These are phyloP conservation scores for Hypoxylon sp. DNA, from an alignment of 2,329 filamentous ascomycete genomes.

Conservation along the genomic window DNA sequence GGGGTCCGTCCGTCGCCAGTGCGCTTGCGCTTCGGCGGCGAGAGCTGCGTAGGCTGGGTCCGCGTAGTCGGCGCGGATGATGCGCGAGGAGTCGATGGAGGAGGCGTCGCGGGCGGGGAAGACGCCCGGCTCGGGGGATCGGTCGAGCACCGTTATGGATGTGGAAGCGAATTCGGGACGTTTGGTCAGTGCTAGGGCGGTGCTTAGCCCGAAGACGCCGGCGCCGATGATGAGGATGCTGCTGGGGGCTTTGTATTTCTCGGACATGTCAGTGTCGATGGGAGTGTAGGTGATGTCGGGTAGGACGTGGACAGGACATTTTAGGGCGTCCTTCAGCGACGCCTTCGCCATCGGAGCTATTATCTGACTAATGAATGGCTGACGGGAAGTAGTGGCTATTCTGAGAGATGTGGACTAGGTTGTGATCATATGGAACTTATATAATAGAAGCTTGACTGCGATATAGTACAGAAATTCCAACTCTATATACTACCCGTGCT, in stretches of 20 bases:
- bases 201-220: constrained; percentile 61
- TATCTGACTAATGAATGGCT: constrained; percentile 1
- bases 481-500: background rate
- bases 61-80: constrained; percentile 82
- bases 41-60: constrained; percentile 81
- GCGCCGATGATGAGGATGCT: constrained; percentile 74
- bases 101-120: constrained; percentile 72
- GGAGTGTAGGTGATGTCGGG: constrained; percentile 12
- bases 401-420: too few relatives aligned
- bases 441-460: background rate
- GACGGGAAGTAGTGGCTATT: background rate
- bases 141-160: constrained; percentile 71
- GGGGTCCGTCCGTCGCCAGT: constrained; percentile 73
- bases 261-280: constrained; percentile 2
- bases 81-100: constrained; percentile 73
- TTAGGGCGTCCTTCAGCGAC: constrained; percentile 11
- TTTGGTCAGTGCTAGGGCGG: constrained; percentile 75
- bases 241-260: constrained; percentile 38
- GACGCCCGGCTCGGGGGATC: constrained; percentile 61
- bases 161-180: constrained; percentile 67
- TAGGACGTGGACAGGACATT: constrained; percentile 15
- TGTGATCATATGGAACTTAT: background rate
- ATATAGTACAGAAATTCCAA: constrained; percentile 7
- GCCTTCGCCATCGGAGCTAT: constrained; percentile 5
- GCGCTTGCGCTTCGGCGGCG: constrained; percentile 75